Evolutionary conservation across 2,329 filamentous ascomycete species (phyloP).

Genomic region (Stenocarpella maydis): DNA sequence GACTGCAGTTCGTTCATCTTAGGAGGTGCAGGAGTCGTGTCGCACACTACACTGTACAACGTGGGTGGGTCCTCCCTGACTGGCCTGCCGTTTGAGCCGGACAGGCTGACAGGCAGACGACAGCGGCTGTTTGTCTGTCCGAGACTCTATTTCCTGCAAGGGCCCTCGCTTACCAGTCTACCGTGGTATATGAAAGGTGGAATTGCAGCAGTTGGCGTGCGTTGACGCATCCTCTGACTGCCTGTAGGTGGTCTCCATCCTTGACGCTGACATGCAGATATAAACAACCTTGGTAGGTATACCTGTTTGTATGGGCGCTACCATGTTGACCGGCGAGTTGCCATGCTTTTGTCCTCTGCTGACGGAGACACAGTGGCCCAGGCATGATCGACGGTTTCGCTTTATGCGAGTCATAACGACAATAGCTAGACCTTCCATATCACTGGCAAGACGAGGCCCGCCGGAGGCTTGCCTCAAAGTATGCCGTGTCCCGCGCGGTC

Average conservation of each 20-base stretch:
- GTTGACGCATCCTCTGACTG: background rate
- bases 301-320: background rate
- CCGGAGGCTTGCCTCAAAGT: background rate
- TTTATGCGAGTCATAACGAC: background rate
- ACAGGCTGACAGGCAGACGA: slow-evolving; percentile 1
- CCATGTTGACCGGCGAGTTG: background rate
- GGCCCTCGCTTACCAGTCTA: background rate
- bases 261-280: background rate
- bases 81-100: background rate
- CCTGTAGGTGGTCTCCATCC: background rate
- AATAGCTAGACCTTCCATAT: background rate
- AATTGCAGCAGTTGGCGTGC: background rate
- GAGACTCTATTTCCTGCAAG: background rate
- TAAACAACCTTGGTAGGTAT: too few relatives aligned
- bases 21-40: background rate
- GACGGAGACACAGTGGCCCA: background rate
- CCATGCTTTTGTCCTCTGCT: background rate
- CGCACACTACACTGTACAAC: too few relatives aligned
- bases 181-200: background rate
- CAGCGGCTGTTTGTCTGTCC: background rate
- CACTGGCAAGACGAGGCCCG: background rate
- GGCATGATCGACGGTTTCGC: slow-evolving; percentile 16
- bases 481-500: background rate
- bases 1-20: slow-evolving; percentile 6
- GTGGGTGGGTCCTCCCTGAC: background rate